phyloP scores from a whole-genome alignment of 2,329 filamentous ascomycete species.

The Aspergillus costaricaensis region DNA sequence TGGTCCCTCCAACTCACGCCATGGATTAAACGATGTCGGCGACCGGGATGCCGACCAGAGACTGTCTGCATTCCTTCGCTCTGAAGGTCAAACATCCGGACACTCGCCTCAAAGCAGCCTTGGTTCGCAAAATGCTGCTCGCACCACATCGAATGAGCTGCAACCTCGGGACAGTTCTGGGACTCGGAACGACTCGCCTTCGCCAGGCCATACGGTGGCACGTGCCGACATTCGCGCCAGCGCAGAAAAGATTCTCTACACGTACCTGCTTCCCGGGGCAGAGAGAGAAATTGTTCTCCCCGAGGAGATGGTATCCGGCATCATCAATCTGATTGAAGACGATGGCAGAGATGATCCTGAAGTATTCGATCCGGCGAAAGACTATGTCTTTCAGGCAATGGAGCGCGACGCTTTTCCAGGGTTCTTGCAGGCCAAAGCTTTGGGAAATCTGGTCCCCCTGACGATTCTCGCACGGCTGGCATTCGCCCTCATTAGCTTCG shows the following conservation, averaged over 20 bases:
- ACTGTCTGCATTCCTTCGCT: conserved; percentile 83
- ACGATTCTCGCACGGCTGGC: conserved; percentile 85
- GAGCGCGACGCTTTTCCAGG: conserved; percentile 98
- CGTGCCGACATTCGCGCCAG: conserved; percentile 87
- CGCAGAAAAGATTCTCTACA: conserved; percentile 98
- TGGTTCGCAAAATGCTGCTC: conserved; percentile 49
- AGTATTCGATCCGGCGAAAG: conserved; percentile 95
- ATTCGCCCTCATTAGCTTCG: conserved; percentile 80
- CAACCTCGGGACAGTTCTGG: conserved; percentile 60
- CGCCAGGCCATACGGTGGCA: conserved; percentile 79
- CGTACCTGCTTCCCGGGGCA: conserved; percentile 89
- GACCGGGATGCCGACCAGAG: conserved; percentile 82
- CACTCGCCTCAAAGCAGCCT: conserved; percentile 58
- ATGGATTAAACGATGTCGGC: conserved; percentile 64
- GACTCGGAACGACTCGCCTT: conserved; percentile 73
- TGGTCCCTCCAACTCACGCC: conserved; percentile 57
- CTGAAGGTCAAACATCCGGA: conserved; percentile 50
- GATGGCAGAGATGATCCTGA: conserved; percentile 93
- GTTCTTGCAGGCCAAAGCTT: conserved; percentile 89
- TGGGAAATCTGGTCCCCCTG: conserved; percentile 92
- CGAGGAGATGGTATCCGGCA: conserved; percentile 79
- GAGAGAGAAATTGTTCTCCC: conserved; percentile 95
- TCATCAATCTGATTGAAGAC: conserved; percentile 86
- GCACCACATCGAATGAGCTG: conserved; percentile 47
- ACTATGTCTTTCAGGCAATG: conserved; percentile 99